These are phyloP conservation scores for Phyllostachys edulis DNA, from an alignment of 176 grass and related monocot genomes.

Conservation along the genomic window DNA sequence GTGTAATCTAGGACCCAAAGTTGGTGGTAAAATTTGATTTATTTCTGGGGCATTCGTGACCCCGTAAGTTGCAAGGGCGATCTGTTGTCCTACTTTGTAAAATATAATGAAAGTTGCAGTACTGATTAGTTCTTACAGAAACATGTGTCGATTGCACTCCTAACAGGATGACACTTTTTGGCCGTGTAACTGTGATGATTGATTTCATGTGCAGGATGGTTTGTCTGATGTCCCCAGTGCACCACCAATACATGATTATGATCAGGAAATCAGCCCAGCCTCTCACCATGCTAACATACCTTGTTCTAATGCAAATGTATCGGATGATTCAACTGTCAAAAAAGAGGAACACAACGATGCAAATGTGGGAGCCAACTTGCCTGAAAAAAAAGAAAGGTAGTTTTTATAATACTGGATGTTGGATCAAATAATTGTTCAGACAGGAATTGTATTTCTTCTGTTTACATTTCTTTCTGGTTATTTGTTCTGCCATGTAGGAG, in stretches of 20 bases:
- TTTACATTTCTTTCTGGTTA: slow-evolving; percentile 29
- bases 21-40: neutral
- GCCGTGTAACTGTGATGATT: neutral
- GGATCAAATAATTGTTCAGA: slow-evolving; percentile 21
- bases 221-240: slow-evolving; percentile 82
- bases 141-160: neutral
- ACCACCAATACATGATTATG: slow-evolving; percentile 81
- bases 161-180: neutral
- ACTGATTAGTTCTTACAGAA: slow-evolving; percentile 7
- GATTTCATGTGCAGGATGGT: slow-evolving; percentile 50
- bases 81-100: slow-evolving; percentile 4
- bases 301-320: slow-evolving; percentile 27
- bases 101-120: neutral
- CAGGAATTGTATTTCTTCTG: slow-evolving; percentile 4
- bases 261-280: slow-evolving; percentile 51
- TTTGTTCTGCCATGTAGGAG: slow-evolving; percentile 37
- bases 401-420: slow-evolving; percentile 18
- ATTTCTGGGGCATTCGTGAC: neutral
- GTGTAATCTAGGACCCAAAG: slow-evolving; percentile 2
- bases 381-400: slow-evolving; percentile 62
- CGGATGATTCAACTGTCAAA: slow-evolving; percentile 37
- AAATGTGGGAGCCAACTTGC: slow-evolving; percentile 35
- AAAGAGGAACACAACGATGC: slow-evolving; percentile 40
- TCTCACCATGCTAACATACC: slow-evolving; percentile 39
- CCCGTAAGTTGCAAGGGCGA: neutral